phyloP scores from a whole-genome alignment of 2,329 filamentous ascomycete species.

The Fusarium fujikuroi region DNA sequence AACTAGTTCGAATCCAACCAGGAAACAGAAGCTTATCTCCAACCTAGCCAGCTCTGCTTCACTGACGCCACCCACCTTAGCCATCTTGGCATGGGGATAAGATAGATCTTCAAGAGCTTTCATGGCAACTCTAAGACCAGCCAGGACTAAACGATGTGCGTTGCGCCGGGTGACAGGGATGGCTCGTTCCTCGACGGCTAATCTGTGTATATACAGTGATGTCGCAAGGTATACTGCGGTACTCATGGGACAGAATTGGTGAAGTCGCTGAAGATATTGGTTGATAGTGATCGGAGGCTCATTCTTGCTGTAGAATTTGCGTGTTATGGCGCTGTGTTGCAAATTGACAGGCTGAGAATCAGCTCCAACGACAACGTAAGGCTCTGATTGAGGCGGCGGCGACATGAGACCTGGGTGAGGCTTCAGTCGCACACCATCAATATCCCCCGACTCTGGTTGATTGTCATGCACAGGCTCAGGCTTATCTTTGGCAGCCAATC shows the following conservation, averaged over 20 bases:
- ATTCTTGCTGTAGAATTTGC: constrained; percentile 92
- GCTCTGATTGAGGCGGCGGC: constrained; percentile 51
- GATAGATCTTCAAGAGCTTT: constrained; percentile 94
- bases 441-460: constrained; percentile 44
- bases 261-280: constrained; percentile 87
- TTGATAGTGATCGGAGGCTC: constrained; percentile 84
- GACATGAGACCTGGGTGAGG: constrained; percentile 48
- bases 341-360: constrained; percentile 78
- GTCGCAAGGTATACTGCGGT: constrained; percentile 93
- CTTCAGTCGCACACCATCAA: constrained; percentile 67
- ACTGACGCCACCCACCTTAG: constrained; percentile 88
- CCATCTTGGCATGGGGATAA: constrained; percentile 85
- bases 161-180: constrained; percentile 86
- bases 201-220: constrained; percentile 84
- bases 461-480: constrained; percentile 2
- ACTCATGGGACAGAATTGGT: constrained; percentile 92
- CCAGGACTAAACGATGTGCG: constrained; percentile 85
- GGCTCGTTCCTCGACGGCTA: constrained; percentile 80
- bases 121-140: constrained; percentile 86
- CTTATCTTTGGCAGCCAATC: constrained; percentile 30
- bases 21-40: constrained; percentile 89
- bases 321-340: constrained; percentile 86
- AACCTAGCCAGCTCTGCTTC: constrained; percentile 82
- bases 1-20: constrained; percentile 86
- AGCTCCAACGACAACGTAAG: constrained; percentile 72